Conservation (phyloP, 176 grass and related monocot genomes). For the maize (Zea mays) region DNA sequence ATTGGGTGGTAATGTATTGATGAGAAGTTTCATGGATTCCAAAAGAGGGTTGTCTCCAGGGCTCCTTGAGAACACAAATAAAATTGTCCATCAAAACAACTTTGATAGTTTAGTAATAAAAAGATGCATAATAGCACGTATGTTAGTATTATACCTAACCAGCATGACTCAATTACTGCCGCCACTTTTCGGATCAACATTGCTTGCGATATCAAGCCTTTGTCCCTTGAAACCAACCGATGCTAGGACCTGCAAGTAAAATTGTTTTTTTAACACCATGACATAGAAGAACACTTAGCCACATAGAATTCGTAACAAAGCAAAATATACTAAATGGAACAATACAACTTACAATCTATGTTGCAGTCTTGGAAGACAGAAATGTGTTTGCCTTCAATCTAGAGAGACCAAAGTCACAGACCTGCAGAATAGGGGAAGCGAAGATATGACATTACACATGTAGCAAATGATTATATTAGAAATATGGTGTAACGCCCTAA, state of each 20-base stretch:
- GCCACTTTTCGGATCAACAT: slow-evolving; percentile 57
- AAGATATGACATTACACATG: not conserved
- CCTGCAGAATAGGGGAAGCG: slow-evolving; percentile 39
- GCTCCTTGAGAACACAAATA: slow-evolving; percentile 53
- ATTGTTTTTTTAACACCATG: not conserved
- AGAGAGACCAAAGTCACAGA: slow-evolving; percentile 85
- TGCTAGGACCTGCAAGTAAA: slow-evolving; percentile 60
- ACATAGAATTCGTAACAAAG: slow-evolving; percentile 7
- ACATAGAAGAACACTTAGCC: not conserved
- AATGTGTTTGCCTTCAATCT: slow-evolving; percentile 87
- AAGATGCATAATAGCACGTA: slow-evolving; percentile 32
- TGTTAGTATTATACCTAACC: slow-evolving; percentile 52
- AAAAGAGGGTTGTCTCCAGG: slow-evolving; percentile 72
- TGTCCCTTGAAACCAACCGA: slow-evolving; percentile 72
- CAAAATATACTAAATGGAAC: not conserved
- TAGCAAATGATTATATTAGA: no score
- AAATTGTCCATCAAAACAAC: slow-evolving; percentile 14
- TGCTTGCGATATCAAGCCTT: slow-evolving; percentile 68
- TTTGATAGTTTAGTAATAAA: not conserved
- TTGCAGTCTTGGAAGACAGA: slow-evolving; percentile 79
- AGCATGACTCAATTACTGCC: slow-evolving; percentile 72
- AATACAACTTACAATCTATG: slow-evolving; percentile 64
- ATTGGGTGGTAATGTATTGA: slow-evolving; percentile 49
- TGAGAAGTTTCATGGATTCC: slow-evolving; percentile 64
- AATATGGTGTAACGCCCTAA: no score